Base-by-base conservation (phyloP, 371 early-diverging fungal species). In the Cokeromyces recurvatus region DNA sequence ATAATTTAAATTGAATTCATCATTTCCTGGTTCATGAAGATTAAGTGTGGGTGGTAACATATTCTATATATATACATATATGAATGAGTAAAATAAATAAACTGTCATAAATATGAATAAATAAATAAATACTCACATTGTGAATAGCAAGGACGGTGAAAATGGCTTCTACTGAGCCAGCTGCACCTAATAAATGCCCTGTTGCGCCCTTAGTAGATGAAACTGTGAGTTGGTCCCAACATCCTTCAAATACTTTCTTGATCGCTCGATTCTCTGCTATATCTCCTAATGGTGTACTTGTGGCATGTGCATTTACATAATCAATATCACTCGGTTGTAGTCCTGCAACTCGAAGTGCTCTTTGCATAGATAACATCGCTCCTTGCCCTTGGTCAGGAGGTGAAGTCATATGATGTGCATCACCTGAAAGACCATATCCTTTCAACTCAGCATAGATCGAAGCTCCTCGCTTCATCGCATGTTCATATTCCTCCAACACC, bases 221-320 rank as follows among this genome's bases (percentile, higher is more conserved):
- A 0, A 95, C 89, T 4, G 78, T 78, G 5, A 91, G 48, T 1
- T 58, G 48, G 24, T 75, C 67, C 55, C 63, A 66, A 39, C 73
- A 48, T 6, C 78, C 74, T 20, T 68, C 70, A 77, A 95, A 91
- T 4, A 94, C 79, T 0, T 68, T 40, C 42, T 84, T 79, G 38
- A 96, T 92, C 9, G 95, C 95, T 4, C 75, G 45, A 51, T 82
- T 83, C 55, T 91, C 92, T n/a, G 86, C 82, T 42, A 67, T 69
- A 49, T 91, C 91, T 20, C 91, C 84, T 39, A 82, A 70, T 22
- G 81, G 75, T 3, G 97, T 97, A n/a, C 93, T 89, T 0, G 96
- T 96, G 0, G 97, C 97, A 66, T 97, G 97, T 0, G 95, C 95
- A 69, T 97, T 97, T 16, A 97, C 73, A 66, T 97, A 94, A 38